phyloP scores from a whole-genome alignment of 495 filamentous ascomycete species.

The Penicillium psychrofluorescens region DNA sequence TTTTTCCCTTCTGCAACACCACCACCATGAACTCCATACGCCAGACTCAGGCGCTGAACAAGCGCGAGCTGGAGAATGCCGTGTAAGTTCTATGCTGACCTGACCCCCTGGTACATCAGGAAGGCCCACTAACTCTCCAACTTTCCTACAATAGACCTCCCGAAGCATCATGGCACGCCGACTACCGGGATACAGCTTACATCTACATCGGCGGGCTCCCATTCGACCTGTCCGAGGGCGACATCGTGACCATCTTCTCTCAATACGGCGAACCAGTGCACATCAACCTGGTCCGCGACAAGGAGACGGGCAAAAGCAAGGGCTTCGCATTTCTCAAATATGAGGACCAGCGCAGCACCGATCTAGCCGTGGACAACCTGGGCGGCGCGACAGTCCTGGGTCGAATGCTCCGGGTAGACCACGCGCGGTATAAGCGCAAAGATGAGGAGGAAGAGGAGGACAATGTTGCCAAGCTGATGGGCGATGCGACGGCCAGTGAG shows the following conservation, averaged over 20 bases:
- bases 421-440: conserved; percentile 89
- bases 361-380: conserved; percentile 92
- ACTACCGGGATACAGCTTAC: conserved; percentile 96
- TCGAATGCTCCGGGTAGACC: conserved; percentile 78
- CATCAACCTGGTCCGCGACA: conserved; percentile 84
- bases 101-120: no score
- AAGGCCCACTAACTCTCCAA: not conserved
- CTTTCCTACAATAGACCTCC: conserved; percentile 44
- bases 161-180: conserved; percentile 91
- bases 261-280: conserved; percentile 93
- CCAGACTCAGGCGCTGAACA: conserved; percentile 86
- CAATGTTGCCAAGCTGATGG: conserved; percentile 36
- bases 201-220: conserved; percentile 93
- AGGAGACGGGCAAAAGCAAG: conserved; percentile 88
- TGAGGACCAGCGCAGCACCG: conserved; percentile 93
- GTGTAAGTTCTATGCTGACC: conserved; percentile 38
- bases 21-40: conserved; percentile 81
- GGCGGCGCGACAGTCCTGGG: conserved; percentile 80
- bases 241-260: conserved; percentile 94
- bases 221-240: conserved; percentile 89
- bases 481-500: conserved; percentile 15
- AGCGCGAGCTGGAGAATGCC: conserved; percentile 85
- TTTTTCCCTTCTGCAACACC: conserved; percentile 1
- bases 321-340: conserved; percentile 97
- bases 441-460: conserved; percentile 75